Evolutionary conservation across 2,329 filamentous ascomycete species (phyloP), one percentile per base, ranked within the genome.

Genomic region (Cladosporium sphaerospermum): DNA sequence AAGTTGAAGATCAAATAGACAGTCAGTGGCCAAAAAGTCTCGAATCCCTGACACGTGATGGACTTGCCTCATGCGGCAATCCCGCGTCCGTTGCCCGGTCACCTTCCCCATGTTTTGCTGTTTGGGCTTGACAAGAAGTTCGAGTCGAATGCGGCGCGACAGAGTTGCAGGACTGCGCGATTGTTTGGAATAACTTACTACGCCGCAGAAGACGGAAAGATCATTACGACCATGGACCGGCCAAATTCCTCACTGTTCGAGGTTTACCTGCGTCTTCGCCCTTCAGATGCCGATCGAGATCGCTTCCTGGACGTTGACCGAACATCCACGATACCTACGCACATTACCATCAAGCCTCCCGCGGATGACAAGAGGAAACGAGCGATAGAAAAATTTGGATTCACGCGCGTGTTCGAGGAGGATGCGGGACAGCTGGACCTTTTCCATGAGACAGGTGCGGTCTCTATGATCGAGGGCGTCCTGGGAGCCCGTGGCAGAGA

Each of bases 351-450:
- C 61, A 72, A 73, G 49, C 74, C 76, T 7, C 90, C 91, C 0
- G 88, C 89, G 2, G 87, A 84, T 57, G 92, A 96, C 56, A 80
- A 83, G 57, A 81, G 92, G 53, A 88, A 92, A 61, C 83, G 91
- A 43, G 90, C 91, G 1, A 83, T 96, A 34, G 93, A 99, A 70
- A 89, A 87, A 67, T 99, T 97, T 67, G 88, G 85, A 1, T 99
- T 99, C 66, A 99, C 93, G 0, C 83, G 83, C 57, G 90, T 99
- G 1, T 96, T 97, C 62, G 87, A 95, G 62, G 91, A 97, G 66
- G 78, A 86, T 63, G 84, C 89, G 1, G 82, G 81, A 6, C 93
- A 99, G 67, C 75, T 93, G 28, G 89, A 96, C 64, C 73, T 99
- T 9, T 96, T 99, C 66, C 80, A 89, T 59, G 85, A 85, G 64